Percentiles rank a stretch among this genome's conserved stretches.
Evolutionary conservation across 768 basidiomycete species (phyloP).

Genomic region (Podaxis sp.): DNA sequence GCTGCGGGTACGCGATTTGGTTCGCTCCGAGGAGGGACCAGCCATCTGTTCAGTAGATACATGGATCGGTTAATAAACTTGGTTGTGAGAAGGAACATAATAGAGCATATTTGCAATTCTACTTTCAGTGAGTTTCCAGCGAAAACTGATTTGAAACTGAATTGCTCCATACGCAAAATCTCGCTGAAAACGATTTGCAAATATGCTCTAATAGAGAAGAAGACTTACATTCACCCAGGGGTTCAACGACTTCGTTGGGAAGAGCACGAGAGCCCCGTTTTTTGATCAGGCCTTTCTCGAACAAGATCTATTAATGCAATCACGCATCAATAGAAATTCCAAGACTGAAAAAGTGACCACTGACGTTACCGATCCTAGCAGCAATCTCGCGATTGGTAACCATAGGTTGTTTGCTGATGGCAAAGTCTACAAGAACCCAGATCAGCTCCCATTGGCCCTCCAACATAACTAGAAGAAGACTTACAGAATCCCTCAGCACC

Average conservation of each 20-base stretch:
- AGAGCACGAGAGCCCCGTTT: constrained; percentile 33
- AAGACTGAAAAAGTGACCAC: neutral
- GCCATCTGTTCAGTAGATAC: constrained; percentile 26
- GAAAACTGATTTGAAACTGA: too few species aligned
- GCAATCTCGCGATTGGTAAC: constrained; percentile 32
- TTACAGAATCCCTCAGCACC: constrained; percentile 41
- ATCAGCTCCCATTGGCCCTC: neutral
- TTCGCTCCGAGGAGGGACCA: constrained; percentile 43
- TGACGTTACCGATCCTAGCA: constrained; percentile 36
- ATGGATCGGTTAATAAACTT: neutral
- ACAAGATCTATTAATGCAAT: constrained; percentile 27
- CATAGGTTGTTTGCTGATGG: constrained; percentile 27
- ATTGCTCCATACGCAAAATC: too few species aligned
- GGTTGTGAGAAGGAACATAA: neutral
- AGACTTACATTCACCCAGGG: constrained; percentile 37
- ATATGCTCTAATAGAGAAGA: neutral
- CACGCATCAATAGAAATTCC: neutral
- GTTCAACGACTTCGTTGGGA: constrained; percentile 32
- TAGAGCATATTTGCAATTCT: too few species aligned
- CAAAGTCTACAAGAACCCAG: constrained; percentile 32
- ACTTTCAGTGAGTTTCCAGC: too few species aligned
- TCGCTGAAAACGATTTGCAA: too few species aligned
- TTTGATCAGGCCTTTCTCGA: constrained; percentile 31
- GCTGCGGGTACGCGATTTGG: constrained; percentile 31
- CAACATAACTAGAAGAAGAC: constrained; percentile 14